These are phyloP conservation scores for Globisporangium carolinianum DNA, from an alignment of 352 stramenopile genomes.

Conservation along the genomic window DNA sequence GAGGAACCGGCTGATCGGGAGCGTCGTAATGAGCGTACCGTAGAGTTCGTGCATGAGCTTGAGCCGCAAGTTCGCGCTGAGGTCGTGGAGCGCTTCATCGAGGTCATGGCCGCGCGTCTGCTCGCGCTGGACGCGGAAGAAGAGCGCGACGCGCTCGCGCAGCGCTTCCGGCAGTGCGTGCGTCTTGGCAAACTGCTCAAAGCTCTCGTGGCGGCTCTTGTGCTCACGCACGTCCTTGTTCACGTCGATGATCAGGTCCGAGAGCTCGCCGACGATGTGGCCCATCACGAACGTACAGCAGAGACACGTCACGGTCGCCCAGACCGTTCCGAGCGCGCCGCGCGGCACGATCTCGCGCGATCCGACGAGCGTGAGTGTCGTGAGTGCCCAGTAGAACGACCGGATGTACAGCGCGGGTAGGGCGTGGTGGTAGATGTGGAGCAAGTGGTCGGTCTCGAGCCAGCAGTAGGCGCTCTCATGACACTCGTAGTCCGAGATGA, in stretches of 20 bases:
- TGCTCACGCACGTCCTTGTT: constrained; percentile 70
- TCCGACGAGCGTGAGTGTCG: constrained; percentile 50
- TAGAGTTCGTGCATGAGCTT: constrained; percentile 77
- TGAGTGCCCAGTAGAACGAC: constrained; percentile 70
- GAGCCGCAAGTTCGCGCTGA: constrained; percentile 60
- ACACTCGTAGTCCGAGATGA: constrained; percentile 56
- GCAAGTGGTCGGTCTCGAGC: constrained; percentile 48
- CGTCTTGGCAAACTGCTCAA: constrained; percentile 68
- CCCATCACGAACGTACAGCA: constrained; percentile 70
- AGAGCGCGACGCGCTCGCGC: constrained; percentile 44
- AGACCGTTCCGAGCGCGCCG: constrained; percentile 35
- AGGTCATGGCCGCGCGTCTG: constrained; percentile 42
- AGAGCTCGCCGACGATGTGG: constrained; percentile 65
- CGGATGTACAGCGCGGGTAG: constrained; percentile 45
- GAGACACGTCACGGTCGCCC: constrained; percentile 50
- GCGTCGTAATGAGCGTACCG: constrained; percentile 28
- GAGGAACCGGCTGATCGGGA: constrained; percentile 59
- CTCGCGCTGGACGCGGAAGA: constrained; percentile 55
- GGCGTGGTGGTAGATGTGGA: constrained; percentile 53
- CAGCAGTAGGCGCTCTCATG: constrained; percentile 34
- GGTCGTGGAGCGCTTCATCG: constrained; percentile 41
- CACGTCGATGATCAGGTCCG: constrained; percentile 66
- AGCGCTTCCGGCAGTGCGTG: constrained; percentile 39
- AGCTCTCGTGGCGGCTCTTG: constrained; percentile 60
- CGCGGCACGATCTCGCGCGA: constrained; percentile 52